Evolutionary conservation across 1,284 basidiomycete species (phyloP).

Genomic region (Psilocybe mexicana): DNA sequence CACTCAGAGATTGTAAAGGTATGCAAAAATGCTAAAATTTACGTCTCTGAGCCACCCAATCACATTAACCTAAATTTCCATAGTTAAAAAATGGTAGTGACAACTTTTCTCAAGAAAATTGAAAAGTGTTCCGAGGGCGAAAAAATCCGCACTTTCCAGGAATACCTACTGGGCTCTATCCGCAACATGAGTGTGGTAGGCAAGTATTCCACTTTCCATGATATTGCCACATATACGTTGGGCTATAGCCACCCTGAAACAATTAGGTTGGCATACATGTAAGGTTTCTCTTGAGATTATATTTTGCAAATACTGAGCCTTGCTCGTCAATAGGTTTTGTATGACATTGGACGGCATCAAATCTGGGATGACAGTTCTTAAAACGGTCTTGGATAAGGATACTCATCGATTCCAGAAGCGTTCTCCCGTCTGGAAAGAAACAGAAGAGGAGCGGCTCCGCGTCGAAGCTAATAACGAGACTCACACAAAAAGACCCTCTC

Average conservation of each 20-base stretch:
- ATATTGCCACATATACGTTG: conserved; percentile 47
- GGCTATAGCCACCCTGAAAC: conserved; percentile 53
- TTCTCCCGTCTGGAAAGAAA: conserved; percentile 40
- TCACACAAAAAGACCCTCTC: conserved; percentile 18
- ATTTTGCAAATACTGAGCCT: background rate
- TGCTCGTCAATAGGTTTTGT: conserved; percentile 50
- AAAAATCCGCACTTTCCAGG: conserved; percentile 42
- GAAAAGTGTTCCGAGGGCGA: conserved; percentile 17
- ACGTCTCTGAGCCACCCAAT: conserved; percentile 46
- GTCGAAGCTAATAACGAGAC: conserved; percentile 15
- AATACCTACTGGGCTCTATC: conserved; percentile 49
- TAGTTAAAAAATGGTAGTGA: conserved; percentile 44
- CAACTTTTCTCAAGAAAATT: conserved; percentile 36
- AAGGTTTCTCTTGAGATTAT: conserved; percentile 23
- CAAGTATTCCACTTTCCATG: conserved; percentile 58
- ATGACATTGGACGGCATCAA: conserved; percentile 60
- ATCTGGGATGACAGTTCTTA: conserved; percentile 51
- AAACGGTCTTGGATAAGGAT: conserved; percentile 32
- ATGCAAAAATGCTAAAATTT: conserved; percentile 50
- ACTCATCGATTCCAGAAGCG: conserved; percentile 29
- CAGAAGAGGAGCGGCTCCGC: conserved; percentile 24
- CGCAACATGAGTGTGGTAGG: conserved; percentile 49
- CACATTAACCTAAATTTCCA: conserved; percentile 43
- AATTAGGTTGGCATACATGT: conserved; percentile 61
- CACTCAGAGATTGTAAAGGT: conserved; percentile 46